phyloP scores from a whole-genome alignment of 2,329 filamentous ascomycete species.

The Aspergillus luchuensis region DNA sequence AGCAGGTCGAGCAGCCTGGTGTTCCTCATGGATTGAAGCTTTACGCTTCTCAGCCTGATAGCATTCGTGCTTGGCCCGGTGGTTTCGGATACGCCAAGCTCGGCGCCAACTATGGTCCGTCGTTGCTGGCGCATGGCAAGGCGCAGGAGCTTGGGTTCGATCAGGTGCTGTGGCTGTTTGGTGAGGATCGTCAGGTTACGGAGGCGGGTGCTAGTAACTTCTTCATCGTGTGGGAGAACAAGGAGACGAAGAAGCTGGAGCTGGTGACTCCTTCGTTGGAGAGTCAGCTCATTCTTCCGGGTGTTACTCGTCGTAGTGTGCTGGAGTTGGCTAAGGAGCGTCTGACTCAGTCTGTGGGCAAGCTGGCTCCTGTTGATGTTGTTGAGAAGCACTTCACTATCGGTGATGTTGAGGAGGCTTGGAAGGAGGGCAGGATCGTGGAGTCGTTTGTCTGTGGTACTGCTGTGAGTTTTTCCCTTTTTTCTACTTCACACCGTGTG shows the following conservation, averaged over 20 bases:
- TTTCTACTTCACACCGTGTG: neutral
- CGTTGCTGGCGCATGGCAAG: conserved; percentile 74
- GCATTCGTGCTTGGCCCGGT: conserved; percentile 88
- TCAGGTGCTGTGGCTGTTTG: conserved; percentile 94
- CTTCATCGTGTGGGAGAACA: conserved; percentile 72
- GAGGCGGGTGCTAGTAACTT: conserved; percentile 93
- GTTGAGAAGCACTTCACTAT: conserved; percentile 85
- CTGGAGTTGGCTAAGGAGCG: conserved; percentile 70
- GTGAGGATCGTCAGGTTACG: conserved; percentile 73
- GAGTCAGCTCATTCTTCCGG: conserved; percentile 81
- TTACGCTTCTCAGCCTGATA: conserved; percentile 77
- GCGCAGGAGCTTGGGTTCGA: conserved; percentile 74
- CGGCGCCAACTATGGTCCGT: conserved; percentile 90
- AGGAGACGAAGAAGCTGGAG: conserved; percentile 62
- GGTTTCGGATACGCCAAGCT: conserved; percentile 92
- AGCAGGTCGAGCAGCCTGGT: conserved; percentile 25
- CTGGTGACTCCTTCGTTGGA: conserved; percentile 82
- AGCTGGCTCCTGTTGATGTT: conserved; percentile 72
- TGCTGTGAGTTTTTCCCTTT: conserved; percentile 61
- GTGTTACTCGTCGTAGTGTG: conserved; percentile 81
- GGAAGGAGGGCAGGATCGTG: conserved; percentile 72
- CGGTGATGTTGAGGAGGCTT: conserved; percentile 70
- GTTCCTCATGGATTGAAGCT: conserved; percentile 59
- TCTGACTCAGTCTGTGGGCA: conserved; percentile 50
- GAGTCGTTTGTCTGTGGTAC: conserved; percentile 88